Evolutionary conservation across 2,329 filamentous ascomycete genomes (phyloP), one percentile per base, ranked within the genome.

Genomic region (Aspergillus proliferans): DNA sequence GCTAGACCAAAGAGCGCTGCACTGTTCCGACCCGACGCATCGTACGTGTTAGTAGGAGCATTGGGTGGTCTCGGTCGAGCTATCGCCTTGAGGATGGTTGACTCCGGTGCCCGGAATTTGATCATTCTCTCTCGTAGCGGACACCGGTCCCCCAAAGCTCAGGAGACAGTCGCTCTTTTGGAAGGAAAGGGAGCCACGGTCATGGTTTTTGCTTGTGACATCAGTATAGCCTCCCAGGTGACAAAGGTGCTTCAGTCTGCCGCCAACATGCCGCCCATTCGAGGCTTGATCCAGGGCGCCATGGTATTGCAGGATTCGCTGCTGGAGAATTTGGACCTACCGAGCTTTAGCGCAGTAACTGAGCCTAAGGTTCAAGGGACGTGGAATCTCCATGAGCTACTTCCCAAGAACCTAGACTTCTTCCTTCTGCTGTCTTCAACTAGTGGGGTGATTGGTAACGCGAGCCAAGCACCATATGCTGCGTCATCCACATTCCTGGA

Each of bases 381-480:
- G 1, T 60, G 58, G 54, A 68, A 69, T 48, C 58, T 71, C 10
- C 60, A 69, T 48, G 15, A 52, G 7, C 40, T 49, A n/a, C 44
- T 62, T 9, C 54, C 43, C 34, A 40, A 45, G 9, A 48, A 65
- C 34, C 54, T 72, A 9, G 62, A 70, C 39, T 71, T 72, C 52
- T 72, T 73, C 53, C 53, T 70, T 47, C 58, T 67, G 46, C 57
- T 71, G 3, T 68, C 67, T 1, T 72, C 70, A 3, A 52, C 64
- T 1, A 63, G 68, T 41, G 66, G 67, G 4, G 57, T 77, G n/a
- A 56, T 73, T 3, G 75, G 76, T 5, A 70, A 71, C 44, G 51
- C 64, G 2, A 66, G 69, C 6, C 62, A 78, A 44, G 65, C 72
- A 3, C 73, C 70, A 52, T 72, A 72, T 48, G 58, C 63, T 3